Evolutionary conservation across 306 rosid genomes (phyloP).

Genomic region (Gleditsia sinensis): DNA sequence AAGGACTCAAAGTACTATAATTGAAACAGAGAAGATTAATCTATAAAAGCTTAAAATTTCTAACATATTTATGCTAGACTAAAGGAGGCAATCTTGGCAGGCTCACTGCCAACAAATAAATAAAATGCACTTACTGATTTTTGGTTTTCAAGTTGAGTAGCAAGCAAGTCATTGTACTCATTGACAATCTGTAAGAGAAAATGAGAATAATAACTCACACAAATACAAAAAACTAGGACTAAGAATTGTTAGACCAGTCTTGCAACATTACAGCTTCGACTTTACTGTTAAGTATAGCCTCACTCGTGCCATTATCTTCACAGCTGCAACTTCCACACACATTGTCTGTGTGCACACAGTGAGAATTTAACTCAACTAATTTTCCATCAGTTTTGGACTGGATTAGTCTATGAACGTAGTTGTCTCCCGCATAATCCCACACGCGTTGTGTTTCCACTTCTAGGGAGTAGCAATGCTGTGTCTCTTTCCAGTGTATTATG

Average conservation of each 20-base stretch:
- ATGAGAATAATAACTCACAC: constrained; percentile 24
- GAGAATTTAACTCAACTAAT: constrained; percentile 84
- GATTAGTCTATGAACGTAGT: constrained; percentile 92
- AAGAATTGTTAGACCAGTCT: constrained; percentile 19
- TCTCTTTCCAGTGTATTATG: constrained; percentile 91
- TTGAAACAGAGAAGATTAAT: constrained; percentile 21
- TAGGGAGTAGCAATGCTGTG: constrained; percentile 90
- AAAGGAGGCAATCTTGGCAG: constrained; percentile 14
- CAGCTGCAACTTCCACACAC: constrained; percentile 74
- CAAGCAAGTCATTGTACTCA: constrained; percentile 90
- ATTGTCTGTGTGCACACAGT: constrained; percentile 52
- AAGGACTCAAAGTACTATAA: constrained; percentile 88
- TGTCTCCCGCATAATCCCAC: constrained; percentile 97
- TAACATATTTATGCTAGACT: constrained; percentile 6
- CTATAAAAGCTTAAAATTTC: background rate
- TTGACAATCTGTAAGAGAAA: constrained; percentile 72
- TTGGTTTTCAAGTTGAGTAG: constrained; percentile 90
- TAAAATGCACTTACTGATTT: constrained; percentile 60
- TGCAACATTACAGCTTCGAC: constrained; percentile 83
- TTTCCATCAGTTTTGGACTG: constrained; percentile 96
- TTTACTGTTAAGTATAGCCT: constrained; percentile 84
- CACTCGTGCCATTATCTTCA: constrained; percentile 69
- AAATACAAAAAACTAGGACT: constrained; percentile 13
- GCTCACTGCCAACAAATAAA: constrained; percentile 14
- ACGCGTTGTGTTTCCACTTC: constrained; percentile 94